Base-by-base conservation (phyloP, 192 early-diverging fungal species). In the Coemansia biformis region DNA sequence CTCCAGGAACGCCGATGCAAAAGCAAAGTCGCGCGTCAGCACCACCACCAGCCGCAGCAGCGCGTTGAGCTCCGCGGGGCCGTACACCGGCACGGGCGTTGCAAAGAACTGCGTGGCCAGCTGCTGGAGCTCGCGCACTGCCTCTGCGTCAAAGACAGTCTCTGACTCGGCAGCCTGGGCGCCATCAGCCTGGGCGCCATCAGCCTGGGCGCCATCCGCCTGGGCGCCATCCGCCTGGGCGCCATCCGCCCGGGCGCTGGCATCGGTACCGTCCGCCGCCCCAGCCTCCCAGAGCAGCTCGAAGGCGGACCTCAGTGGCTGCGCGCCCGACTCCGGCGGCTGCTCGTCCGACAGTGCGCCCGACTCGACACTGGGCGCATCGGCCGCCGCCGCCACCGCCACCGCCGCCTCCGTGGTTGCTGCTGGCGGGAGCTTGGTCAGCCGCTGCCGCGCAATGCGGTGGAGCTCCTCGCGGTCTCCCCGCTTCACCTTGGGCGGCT, bases 21-120 rank as follows among this genome's bases (percentile, higher is more conserved):
- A 55, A 0, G 51, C 51, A 44, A 83, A 75, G 16, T 76, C 59
- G 24, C 91, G 80, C 24, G 93, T 93, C 29, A 96, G 67, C n/a
- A 88, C 79, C 10, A 92, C 86, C 6, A 88, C 63, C 18, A 93
- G 78, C 5, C 89, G 77, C 42, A 96, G 76, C 24, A 87, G 64
- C 14, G 91, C 83, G 59, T 90, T 74, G 28, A 74, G 54, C 50
- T 46, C 55, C 0, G 41, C 51, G 16, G 54, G 55, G 4, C 54
- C 16, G 36, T 45, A 63, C 9, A 28, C 29, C 2, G 59, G 55
- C 37, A 63, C 46, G 0, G 59, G 59, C n/a, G 32, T 5, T 7
- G 42, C 30, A 30, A 74, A 74, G 31, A 74, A 74, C 39, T 35
- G 29, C 22, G 43, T 43, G 2, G 43, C 51, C 10, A 74, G 43